These are phyloP conservation scores for Talaromyces sp. DNA, from an alignment of 2,329 filamentous ascomycete genomes.

Conservation along the genomic window DNA sequence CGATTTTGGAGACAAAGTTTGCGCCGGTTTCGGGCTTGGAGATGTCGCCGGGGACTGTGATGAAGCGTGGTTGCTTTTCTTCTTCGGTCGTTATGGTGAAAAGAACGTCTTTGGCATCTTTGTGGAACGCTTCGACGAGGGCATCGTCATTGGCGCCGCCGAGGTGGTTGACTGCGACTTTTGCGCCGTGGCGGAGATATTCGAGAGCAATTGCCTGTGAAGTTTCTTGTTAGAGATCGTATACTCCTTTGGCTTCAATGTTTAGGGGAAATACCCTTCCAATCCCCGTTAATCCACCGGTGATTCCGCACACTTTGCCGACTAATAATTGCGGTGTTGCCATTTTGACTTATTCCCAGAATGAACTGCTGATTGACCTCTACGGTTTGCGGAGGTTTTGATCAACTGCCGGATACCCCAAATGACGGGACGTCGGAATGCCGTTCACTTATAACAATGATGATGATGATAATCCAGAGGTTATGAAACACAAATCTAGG, in stretches of 20 bases:
- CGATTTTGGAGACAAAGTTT: conserved; percentile 60
- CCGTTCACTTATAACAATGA: background rate
- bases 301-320: conserved; percentile 78
- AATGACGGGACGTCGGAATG: background rate
- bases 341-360: conserved; percentile 15
- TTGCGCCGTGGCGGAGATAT: conserved; percentile 70
- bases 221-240: too few relatives aligned
- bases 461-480: background rate
- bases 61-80: background rate
- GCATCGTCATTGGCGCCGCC: conserved; percentile 36
- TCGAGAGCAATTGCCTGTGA: conserved; percentile 66
- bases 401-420: background rate
- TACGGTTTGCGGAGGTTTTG: background rate
- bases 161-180: conserved; percentile 75
- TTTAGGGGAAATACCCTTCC: conserved; percentile 50
- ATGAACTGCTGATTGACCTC: background rate
- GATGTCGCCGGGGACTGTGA: conserved; percentile 64
- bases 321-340: conserved; percentile 49
- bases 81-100: background rate
- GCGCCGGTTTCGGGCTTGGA: conserved; percentile 65
- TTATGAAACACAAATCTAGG: background rate
- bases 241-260: too few relatives aligned
- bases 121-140: conserved; percentile 24
- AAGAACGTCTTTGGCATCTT: conserved; percentile 33
- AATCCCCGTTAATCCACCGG: conserved; percentile 80